phyloP scores from a whole-genome alignment of 257 asterid species.

The Capsicum baccatum region DNA sequence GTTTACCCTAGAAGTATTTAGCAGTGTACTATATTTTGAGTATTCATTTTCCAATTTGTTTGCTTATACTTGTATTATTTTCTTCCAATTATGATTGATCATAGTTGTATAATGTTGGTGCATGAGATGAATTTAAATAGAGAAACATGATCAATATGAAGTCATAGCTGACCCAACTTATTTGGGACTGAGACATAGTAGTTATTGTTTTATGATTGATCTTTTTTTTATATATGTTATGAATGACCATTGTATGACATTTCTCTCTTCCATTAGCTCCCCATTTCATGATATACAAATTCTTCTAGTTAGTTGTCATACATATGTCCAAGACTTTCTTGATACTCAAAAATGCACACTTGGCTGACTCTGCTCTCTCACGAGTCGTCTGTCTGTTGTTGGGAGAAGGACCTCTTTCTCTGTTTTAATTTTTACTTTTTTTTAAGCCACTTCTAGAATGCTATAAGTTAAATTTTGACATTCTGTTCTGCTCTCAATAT shows the following conservation, averaged over 20 bases:
- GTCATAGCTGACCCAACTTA: background rate
- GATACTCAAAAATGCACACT: background rate
- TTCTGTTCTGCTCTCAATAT: constrained; percentile 1
- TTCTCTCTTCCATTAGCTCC: constrained; percentile 9
- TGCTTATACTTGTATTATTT: constrained; percentile 4
- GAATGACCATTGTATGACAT: background rate
- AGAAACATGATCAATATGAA: background rate
- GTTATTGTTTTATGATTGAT: background rate
- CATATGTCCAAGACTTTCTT: background rate
- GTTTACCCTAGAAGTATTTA: background rate
- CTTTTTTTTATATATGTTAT: background rate
- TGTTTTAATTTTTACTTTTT: background rate
- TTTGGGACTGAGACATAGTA: background rate
- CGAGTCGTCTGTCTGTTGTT: background rate
- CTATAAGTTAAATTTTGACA: background rate
- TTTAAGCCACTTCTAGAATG: background rate
- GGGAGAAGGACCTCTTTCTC: constrained; percentile 10
- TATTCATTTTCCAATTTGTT: background rate
- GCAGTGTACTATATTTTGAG: background rate
- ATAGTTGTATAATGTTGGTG: background rate
- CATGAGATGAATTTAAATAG: background rate
- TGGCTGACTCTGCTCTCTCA: background rate
- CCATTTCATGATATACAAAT: background rate
- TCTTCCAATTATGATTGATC: constrained; percentile 19
- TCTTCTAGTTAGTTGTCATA: background rate